phyloP scores from a whole-genome alignment of 2,329 filamentous ascomycete species.

The Orbilia oligospora region DNA sequence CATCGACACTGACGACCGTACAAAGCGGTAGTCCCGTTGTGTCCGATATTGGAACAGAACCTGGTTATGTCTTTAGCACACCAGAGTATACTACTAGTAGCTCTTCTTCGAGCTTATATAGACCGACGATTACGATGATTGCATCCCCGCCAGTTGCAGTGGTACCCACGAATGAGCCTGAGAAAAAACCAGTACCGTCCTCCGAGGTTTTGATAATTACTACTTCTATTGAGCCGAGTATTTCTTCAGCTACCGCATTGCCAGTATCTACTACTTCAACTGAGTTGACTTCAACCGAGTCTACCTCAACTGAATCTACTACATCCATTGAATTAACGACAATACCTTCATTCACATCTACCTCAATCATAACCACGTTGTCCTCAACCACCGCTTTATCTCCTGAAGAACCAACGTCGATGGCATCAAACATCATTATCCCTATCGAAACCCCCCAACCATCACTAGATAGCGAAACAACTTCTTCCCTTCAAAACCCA shows the following conservation, averaged over 20 bases:
- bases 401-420: constrained; percentile 1
- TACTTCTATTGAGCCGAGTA: neutral
- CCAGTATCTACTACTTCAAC: neutral
- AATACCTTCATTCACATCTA: neutral
- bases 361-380: neutral
- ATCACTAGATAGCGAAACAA: neutral
- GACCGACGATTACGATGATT: constrained; percentile 3
- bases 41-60: constrained; percentile 18
- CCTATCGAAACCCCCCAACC: constrained; percentile 20
- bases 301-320: neutral
- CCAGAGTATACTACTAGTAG: neutral
- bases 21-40: neutral
- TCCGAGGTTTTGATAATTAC: neutral
- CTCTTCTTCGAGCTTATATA: neutral
- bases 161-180: neutral
- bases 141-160: neutral
- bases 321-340: neutral
- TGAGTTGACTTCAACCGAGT: no score
- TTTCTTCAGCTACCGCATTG: neutral
- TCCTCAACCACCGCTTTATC: neutral
- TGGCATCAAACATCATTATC: constrained; percentile 33
- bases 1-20: constrained; percentile 1
- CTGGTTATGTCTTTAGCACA: constrained; percentile 11
- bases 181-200: neutral
- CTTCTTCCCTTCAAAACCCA: neutral